Base-by-base conservation (phyloP, 2,329 filamentous ascomycete species). In the Passalora sequoiae region DNA sequence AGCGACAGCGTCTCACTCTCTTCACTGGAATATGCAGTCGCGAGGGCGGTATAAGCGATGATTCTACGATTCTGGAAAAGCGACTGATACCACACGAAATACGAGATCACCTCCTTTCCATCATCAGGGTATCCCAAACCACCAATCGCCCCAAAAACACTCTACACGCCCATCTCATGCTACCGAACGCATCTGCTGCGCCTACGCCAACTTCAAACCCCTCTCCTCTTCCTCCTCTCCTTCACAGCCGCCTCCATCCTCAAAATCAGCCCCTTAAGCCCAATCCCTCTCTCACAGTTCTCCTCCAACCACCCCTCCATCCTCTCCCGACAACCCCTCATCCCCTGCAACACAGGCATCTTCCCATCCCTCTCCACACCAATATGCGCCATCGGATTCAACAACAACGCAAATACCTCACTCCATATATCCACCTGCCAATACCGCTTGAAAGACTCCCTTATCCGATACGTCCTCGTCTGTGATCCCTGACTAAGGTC, bases 341-440 rank as follows among this genome's bases (percentile, higher is more conserved):
- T 80, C 1, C 83, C 78, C 60, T 72, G 80, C 45, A 85, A 63
- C 4, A 91, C 76, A 0, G 91, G 91, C 75, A 96, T 75, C 54
- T 68, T 76, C n/a, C 63, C 67, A 1, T 73, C 79, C 20, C 81
- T 80, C 64, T 89, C 89, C 1, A 61, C 69, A 7, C 76, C 76
- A n/a, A 78, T 66, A 65, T 82, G 80, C 45, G 73, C 74, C 2
- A 77, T 74, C 0, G 91, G 89, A 65, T 98, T 98, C 31, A 98
- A 72, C 53, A 97, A 68, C 46, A 97, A 58, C 53, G 89, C 84
- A 64, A 98, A 94, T 36, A 84, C 81, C 47, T 85, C 81, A 2
- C 63, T 68, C 92, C 92, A 98, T 32, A 97, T 79, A 38, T 95
- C 89, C 37, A 82, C 84, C 72, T 97, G 89, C 92, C 92, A 98